Base-by-base conservation (phyloP, 805 yeast species). In the Cyberlindnera xylosilytica region DNA sequence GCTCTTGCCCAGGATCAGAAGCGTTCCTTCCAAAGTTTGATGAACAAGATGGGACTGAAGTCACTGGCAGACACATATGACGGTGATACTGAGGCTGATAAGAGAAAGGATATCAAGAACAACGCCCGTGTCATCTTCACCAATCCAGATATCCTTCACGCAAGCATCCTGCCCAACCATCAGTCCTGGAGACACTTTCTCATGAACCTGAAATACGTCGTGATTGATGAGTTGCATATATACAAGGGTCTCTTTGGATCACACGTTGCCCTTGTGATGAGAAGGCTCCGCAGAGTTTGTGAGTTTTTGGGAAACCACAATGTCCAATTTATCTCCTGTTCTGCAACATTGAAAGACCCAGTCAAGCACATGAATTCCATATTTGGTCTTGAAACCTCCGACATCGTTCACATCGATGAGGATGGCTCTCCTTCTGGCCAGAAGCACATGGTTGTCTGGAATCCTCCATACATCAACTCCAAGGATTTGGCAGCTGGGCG, bases 1-100 rank as follows among this genome's bases (percentile, higher is more conserved):
- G 99, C 99, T 0, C 69, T 93, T 39, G 98, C 99, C 0, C 99
- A 93, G 58, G 99, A 93, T 68, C 99, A 93, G 62, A 83, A 83
- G 54, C 69, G 96, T 49, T 80, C 95, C n/a, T 65, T 93, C 42
- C 72, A 73, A 37, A 79, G 75, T 18, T 63, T 85, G 10, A 63
- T 83, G 34, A 63, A 70, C 6, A 64, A 64, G 28, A 72, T 86
- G 38, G 78, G 79, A 0, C 63, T 64, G 11, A 67, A 68, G 15
- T 65, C 81, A 1, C 61, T 74, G 1, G 85, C 82, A 3, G 91
- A 83, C 37, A 87, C 97, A 0, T 90, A 79, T 57, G 99, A 93
- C 64, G 99, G 99, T 9, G 99, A 93, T 61, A 91, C 98, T 0
- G 85, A 83, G 2, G 58, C 67, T 27, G 68, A 67, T 3, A 67